Base-by-base conservation (phyloP, 305 asterid genomes). In the Solanum hybrid region DNA sequence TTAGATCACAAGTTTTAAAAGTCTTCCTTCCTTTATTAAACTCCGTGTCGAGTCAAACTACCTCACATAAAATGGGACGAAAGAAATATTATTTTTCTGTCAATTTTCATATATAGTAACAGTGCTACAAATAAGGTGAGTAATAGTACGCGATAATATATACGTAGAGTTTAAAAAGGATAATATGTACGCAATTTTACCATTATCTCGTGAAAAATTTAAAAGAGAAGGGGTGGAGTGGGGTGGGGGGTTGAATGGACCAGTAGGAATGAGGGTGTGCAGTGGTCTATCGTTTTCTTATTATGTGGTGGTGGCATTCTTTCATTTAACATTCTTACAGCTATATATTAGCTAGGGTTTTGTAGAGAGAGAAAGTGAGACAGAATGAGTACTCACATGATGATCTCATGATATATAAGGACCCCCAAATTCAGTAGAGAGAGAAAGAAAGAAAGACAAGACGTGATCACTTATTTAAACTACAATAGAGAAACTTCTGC, bases 401-500 rank as follows among this genome's bases (percentile, higher is more conserved):
- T 85, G 88, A 85, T 60, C 88, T 85, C 88, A 85, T 85, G 88
- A 85, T 85, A 85, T 13, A 73, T 31, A 31, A 14, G 78, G 79
- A 4, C 86, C 86, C 85, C 34, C 51, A 34, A 12, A 13, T 34
- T 22, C 11, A 78, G 84, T 78, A 78, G 84, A 78, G 45, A 9
- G 64, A 36, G 85, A 37, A 17, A 84, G 32, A 37, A 17, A 84
- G 73, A 56, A 45, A 51, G 87, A 84, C 88, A 85, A 85, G 51
- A 85, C 77, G 31, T 85, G 77, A 85, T 85, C 76, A 31, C 76
- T 56, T 56, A 24, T 51, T 82, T 85, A 31, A 85, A 85, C 88
- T 56, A 85, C 76, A 85, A 85, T 85, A 32, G 77, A 85, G 88
- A 85, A 85, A 85, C 88, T 81, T 87, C 89, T 87, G 29, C 66